Evolutionary conservation across 805 yeast species (phyloP), one percentile per base, ranked within the genome.

Genomic region (Pichia occidentalis): DNA sequence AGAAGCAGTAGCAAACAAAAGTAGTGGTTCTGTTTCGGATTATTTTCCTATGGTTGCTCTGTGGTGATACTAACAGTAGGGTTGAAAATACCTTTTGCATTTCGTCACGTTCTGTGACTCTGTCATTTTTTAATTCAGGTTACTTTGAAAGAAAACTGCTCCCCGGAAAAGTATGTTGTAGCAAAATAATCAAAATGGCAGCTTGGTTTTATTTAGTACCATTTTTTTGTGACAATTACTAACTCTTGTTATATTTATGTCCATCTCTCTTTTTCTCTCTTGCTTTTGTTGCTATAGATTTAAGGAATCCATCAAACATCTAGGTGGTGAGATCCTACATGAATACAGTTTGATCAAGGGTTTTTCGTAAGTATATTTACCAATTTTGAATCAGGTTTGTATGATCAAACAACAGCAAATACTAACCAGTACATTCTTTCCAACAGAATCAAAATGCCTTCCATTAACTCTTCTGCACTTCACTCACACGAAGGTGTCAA

Each of bases 341-440:
- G 84, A 80, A 46, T 80, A 69, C 56, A 60, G 68, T 36, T 63
- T 80, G 54, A 77, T 80, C 62, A 80, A 80, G 61, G 87, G 85
- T 1, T 78, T 74, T 51, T 64, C 73, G 52, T 71, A 52, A 45
- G 60, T 53, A 12, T 13, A 13, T 11, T 12, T 3, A 22, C 21
- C 14, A n/a, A 22, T 7, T 21, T n/a, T n/a, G n/a, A n/a, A n/a
- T 33, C 10, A 21, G 9, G 10, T 13, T n/a, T 24, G 16, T 24
- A 22, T 7, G 25, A 13, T 31, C 13, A 7, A 12, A 11, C 5
- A 17, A 17, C 11, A n/a, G 23, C 3, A 24, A 2, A 22, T 34
- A 29, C 36, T 32, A 17, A 31, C 30, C 22, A 24, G 19, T 13
- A 24, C 27, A 18, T 29, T 5, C 30, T 53, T 58, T 35, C n/a